Percentiles rank a stretch among this genome's conserved stretches.
These are phyloP conservation scores for Buddleja alternifolia DNA, from an alignment of 257 asterid genomes.

Conservation along the genomic window DNA sequence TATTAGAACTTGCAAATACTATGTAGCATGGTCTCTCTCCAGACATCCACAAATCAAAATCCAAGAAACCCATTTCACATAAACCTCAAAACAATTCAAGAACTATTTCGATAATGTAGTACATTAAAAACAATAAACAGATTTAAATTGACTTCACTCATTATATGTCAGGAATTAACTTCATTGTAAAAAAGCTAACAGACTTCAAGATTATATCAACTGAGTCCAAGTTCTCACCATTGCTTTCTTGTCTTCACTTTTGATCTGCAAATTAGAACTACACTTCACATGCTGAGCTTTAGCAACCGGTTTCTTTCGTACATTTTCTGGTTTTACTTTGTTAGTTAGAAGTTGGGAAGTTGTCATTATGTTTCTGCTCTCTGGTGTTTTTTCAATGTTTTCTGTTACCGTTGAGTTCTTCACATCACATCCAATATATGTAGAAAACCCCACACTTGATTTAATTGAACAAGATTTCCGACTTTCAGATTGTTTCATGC, in stretches of 20 bases:
- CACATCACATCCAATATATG: slow-evolving; percentile 18
- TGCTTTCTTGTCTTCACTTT: slow-evolving; percentile 20
- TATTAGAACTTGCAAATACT: background rate
- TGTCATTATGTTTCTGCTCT: slow-evolving; percentile 28
- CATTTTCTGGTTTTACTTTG: slow-evolving; percentile 18
- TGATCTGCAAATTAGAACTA: slow-evolving; percentile 18
- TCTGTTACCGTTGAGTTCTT: slow-evolving; percentile 14
- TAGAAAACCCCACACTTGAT: slow-evolving; percentile 48
- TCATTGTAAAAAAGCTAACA: background rate
- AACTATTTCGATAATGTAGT: background rate
- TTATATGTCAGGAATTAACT: background rate
- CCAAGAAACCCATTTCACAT: background rate
- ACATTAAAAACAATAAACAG: background rate
- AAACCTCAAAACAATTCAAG: background rate
- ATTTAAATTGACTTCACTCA: background rate
- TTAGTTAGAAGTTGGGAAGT: slow-evolving; percentile 6
- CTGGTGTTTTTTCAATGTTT: slow-evolving; percentile 33
- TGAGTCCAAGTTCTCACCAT: slow-evolving; percentile 31
- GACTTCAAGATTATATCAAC: slow-evolving; percentile 3
- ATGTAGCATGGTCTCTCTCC: too few relatives aligned
- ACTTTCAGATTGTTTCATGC: slow-evolving; percentile 34
- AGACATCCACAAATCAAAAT: too few relatives aligned
- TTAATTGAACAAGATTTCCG: slow-evolving; percentile 42
- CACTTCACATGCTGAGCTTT: slow-evolving; percentile 5
- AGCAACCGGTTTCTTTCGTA: slow-evolving; percentile 21